These are phyloP conservation scores for Rhypophila decipiens DNA, from an alignment of 495 filamentous ascomycete species.

Conservation along the genomic window DNA sequence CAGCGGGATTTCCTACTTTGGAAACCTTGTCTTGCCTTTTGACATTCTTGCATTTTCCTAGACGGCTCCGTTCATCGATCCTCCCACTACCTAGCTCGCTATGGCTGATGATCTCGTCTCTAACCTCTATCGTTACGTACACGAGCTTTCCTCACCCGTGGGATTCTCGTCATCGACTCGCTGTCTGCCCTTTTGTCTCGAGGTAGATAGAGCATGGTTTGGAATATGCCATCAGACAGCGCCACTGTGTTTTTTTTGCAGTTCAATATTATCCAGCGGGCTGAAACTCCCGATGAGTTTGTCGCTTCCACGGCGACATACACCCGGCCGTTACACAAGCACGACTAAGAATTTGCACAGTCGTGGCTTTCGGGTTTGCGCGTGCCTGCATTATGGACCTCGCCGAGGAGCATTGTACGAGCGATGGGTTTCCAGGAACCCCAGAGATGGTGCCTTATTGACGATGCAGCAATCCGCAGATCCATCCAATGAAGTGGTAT, in stretches of 20 bases:
- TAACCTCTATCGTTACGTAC: too few relatives aligned
- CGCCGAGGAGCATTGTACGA: not conserved
- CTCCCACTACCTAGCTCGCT: too few relatives aligned
- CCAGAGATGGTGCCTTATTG: slow-evolving; percentile 7
- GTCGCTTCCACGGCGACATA: not conserved
- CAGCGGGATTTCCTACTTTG: not conserved
- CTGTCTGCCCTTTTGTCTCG: too few relatives aligned
- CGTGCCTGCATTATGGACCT: not conserved
- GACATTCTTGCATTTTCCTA: not conserved
- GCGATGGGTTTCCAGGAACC: slow-evolving; percentile 9
- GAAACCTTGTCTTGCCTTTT: not conserved
- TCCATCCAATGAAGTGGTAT: slow-evolving; percentile 13
- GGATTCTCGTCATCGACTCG: too few relatives aligned
- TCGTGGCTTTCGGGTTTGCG: not conserved
- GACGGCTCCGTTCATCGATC: too few relatives aligned
- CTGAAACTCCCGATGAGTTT: not conserved
- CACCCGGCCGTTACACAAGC: not conserved
- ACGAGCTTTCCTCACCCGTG: too few relatives aligned
- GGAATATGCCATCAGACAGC: too few relatives aligned
- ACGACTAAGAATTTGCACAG: not conserved
- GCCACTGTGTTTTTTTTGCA: too few relatives aligned
- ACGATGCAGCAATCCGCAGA: slow-evolving; percentile 16
- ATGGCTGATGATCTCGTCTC: too few relatives aligned
- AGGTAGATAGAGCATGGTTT: too few relatives aligned
- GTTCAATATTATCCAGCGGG: too few relatives aligned